Evolutionary conservation across 345 rosid genomes (phyloP), one percentile per base, ranked within the genome.

Genomic region (Nephelium lappaceum): DNA sequence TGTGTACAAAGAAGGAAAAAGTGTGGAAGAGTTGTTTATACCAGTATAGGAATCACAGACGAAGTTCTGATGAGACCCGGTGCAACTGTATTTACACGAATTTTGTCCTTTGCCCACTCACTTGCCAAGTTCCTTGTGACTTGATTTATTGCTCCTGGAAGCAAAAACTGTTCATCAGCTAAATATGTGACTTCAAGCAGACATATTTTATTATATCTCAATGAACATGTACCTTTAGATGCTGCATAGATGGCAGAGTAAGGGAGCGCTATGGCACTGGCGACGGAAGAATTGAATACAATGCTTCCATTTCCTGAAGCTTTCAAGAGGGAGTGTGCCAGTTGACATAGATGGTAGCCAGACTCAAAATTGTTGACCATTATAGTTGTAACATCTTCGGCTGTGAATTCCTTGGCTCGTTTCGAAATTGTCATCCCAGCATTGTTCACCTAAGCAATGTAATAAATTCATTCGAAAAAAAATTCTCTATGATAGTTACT

Each of bases 91-190:
- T 88, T 88, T 58, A 53, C 51, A n/a, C 89, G 83, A 77, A 86
- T 83, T 8, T 82, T 78, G 86, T 85, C 89, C 61, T 83, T 82
- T 6, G 86, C 88, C 91, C 91, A 86, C 79, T 86, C 89, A 42
- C 85, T 81, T 19, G 91, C 91, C 79, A 88, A 80, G 81, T 82
- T 86, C 77, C 49, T 86, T 12, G 87, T 78, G 2, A 88, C 78
- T 76, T 86, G 89, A 74, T 88, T 86, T 15, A 86, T 81, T 10
- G 88, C 90, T 36, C 85, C 88, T 83, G 80, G 8, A 47, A 66
- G 24, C 3, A 8, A 66, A 8, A 27, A 66, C 12, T 45, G 51
- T 45, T 66, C 11, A 7, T 66, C 38, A 31, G 21, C 62, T 57
- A 57, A 11, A 51, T 51, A 51, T 57, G 62, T 19, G n/a, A 19